Conservation (phyloP, 768 basidiomycete species). For the Lanmaoa pseudosensibilis region DNA sequence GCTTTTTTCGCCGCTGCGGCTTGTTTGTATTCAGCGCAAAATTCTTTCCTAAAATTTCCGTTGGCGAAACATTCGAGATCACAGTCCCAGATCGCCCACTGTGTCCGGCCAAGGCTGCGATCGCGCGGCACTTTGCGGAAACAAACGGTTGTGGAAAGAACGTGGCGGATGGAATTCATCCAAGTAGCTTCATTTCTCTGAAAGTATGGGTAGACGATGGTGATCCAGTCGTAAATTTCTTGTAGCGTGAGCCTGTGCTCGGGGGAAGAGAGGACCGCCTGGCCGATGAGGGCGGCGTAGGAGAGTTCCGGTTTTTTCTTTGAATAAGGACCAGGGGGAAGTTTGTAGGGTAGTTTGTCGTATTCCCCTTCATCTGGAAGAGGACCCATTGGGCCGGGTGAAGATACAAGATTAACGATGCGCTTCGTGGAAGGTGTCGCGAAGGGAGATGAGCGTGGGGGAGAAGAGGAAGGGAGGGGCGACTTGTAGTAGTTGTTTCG, state of each 20-base stretch:
- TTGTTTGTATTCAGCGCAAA: constrained; percentile 41
- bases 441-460: constrained; percentile 56
- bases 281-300: constrained; percentile 94
- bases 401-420: constrained; percentile 76
- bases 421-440: constrained; percentile 59
- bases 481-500: constrained; percentile 43
- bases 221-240: constrained; percentile 97
- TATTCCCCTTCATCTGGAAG: constrained; percentile 65
- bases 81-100: constrained; percentile 86
- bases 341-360: constrained; percentile 64
- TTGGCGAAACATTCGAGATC: constrained; percentile 81
- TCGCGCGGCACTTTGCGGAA: constrained; percentile 86
- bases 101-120: constrained; percentile 74
- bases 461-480: constrained; percentile 62
- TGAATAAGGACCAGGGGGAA: constrained; percentile 86
- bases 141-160: constrained; percentile 86
- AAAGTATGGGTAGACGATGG: constrained; percentile 90
- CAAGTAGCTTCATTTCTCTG: constrained; percentile 92
- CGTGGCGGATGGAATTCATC: constrained; percentile 99
- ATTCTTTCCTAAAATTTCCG: constrained; percentile 75
- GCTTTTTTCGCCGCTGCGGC: constrained; percentile 29
- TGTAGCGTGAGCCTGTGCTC: constrained; percentile 86
- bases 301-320: constrained; percentile 79
- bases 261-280: constrained; percentile 84
- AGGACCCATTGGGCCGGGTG: constrained; percentile 74